A percentile compares a stretch with the other conserved stretches of the same genome.
These are phyloP conservation scores for Phytophthora podocarpi DNA, from an alignment of 352 stramenopile genomes.

Conservation along the genomic window DNA sequence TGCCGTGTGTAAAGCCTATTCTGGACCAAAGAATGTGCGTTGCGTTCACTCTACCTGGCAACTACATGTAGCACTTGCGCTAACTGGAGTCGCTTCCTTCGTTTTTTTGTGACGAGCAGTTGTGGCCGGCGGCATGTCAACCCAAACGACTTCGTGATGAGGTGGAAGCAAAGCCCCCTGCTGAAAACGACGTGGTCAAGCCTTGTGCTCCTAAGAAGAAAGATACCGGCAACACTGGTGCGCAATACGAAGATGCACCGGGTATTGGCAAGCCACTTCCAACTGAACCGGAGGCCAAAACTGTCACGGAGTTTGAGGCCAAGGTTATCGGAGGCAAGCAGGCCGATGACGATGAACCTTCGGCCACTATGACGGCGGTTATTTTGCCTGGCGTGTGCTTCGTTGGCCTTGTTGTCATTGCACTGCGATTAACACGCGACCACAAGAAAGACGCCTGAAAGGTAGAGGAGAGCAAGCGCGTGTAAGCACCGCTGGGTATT, in stretches of 20 bases:
- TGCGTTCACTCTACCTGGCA: neutral
- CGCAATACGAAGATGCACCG: constrained; percentile 59
- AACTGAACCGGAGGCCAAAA: constrained; percentile 30
- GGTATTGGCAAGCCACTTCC: constrained; percentile 61
- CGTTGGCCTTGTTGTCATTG: constrained; percentile 52
- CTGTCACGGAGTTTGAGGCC: constrained; percentile 40
- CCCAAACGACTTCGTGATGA: constrained; percentile 68
- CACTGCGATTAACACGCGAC: constrained; percentile 60
- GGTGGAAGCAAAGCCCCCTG: constrained; percentile 37
- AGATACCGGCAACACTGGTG: constrained; percentile 29
- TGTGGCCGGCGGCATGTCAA: constrained; percentile 53
- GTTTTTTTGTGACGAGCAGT: constrained; percentile 24
- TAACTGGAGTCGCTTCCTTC: neutral
- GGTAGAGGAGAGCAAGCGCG: neutral
- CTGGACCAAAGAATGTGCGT: constrained; percentile 49
- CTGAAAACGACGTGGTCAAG: constrained; percentile 55
- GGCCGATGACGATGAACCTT: constrained; percentile 24
- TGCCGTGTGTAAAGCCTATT: constrained; percentile 72
- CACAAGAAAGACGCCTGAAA: constrained; percentile 79
- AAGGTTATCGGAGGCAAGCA: constrained; percentile 48
- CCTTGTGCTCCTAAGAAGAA: constrained; percentile 77
- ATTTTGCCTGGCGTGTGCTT: constrained; percentile 62
- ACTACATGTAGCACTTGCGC: neutral
- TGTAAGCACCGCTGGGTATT: constrained; percentile 11
- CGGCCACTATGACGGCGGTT: constrained; percentile 36